Conservation (phyloP, 2,329 filamentous ascomycete species). For the Paracorniculantispora psalliotae region DNA sequence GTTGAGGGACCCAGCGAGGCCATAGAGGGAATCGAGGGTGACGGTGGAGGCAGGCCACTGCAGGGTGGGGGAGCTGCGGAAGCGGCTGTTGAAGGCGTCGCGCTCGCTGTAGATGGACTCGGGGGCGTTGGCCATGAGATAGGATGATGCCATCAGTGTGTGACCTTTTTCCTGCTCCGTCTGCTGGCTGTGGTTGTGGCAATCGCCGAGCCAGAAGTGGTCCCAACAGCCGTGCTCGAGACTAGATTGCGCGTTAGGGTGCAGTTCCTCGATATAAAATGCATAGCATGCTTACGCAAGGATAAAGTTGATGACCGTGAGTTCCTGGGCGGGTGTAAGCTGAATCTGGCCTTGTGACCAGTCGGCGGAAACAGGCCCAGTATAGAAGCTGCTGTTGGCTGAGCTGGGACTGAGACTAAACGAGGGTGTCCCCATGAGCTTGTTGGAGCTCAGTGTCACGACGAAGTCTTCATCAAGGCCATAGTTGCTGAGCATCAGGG, state of each 20-base stretch:
- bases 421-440: constrained; percentile 36
- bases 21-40: constrained; percentile 38
- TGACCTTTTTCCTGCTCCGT: constrained; percentile 34
- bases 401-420: constrained; percentile 36
- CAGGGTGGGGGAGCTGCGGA: constrained; percentile 22
- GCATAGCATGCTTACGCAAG: constrained; percentile 37
- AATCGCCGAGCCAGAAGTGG: constrained; percentile 40
- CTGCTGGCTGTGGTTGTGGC: constrained; percentile 28
- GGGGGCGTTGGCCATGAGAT: constrained; percentile 37
- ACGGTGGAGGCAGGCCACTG: constrained; percentile 37
- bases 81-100: constrained; percentile 17
- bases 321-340: constrained; percentile 36
- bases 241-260: constrained; percentile 24
- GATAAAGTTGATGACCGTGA: constrained; percentile 48
- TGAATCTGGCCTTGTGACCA: constrained; percentile 20
- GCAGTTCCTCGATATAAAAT: neutral
- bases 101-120: constrained; percentile 27
- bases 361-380: constrained; percentile 17
- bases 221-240: constrained; percentile 51
- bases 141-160: constrained; percentile 39
- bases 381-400: constrained; percentile 17
- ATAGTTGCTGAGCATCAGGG: constrained; percentile 24
- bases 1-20: constrained; percentile 42
- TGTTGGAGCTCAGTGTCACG: constrained; percentile 38
- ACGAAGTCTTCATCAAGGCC: constrained; percentile 34